Evolutionary conservation across 1,284 basidiomycete genomes (phyloP).

Genomic region (Ceraceosorus guamensis): DNA sequence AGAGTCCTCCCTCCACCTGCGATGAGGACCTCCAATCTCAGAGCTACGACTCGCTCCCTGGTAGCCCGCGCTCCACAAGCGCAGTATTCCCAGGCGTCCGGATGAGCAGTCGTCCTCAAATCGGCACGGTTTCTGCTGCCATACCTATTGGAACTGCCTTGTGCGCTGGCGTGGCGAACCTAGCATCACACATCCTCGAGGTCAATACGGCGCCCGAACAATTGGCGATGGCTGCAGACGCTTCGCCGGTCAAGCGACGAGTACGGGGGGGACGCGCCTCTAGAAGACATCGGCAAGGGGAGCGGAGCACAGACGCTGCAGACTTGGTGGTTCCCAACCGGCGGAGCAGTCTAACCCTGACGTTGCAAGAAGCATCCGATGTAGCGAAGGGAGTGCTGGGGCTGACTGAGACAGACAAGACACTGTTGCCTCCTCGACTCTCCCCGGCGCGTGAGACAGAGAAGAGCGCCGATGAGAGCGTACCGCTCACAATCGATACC

Average conservation of each 20-base stretch:
- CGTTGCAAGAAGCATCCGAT: neutral
- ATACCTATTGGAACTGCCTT: neutral
- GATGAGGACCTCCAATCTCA: neutral
- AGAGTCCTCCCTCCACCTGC: neutral
- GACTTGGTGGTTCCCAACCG: neutral
- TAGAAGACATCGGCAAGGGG: neutral
- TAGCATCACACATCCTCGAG: neutral
- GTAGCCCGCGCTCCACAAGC: neutral
- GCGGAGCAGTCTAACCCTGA: neutral
- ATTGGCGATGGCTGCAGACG: neutral
- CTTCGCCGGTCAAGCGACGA: neutral
- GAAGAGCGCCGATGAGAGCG: neutral
- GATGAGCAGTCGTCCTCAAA: no score
- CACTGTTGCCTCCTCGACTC: neutral
- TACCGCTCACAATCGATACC: neutral
- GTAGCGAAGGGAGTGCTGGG: neutral
- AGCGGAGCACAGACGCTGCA: neutral
- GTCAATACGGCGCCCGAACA: neutral
- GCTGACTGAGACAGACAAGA: neutral
- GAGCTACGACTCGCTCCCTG: neutral
- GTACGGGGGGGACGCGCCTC: neutral
- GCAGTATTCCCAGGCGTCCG: neutral
- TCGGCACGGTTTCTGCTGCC: neutral
- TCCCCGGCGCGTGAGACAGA: neutral
- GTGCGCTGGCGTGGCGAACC: neutral